Base-by-base conservation (phyloP, 352 stramenopile species). In the Pythium brachiatum region DNA sequence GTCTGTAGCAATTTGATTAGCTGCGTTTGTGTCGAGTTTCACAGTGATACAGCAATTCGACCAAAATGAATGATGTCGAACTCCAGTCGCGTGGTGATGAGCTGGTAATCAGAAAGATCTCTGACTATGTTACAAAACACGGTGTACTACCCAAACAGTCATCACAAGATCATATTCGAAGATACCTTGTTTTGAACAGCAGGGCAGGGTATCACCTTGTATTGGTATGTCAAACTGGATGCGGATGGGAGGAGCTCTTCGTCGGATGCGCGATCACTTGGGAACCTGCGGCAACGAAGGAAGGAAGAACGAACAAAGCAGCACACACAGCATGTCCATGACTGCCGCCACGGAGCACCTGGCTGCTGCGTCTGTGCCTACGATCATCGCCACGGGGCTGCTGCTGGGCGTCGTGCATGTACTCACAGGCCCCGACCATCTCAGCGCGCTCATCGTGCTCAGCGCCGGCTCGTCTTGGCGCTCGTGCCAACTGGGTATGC, bases 361-460 rank as follows among this genome's bases (percentile, higher is more conserved):
- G 44, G 58, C 53, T 38, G 58, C 55, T 21, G 63, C 63, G 23
- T 75, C 68, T 25, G 13, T 75, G 31, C 51, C 70, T 43, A 73
- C 67, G 21, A 61, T 86, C 61, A 81, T 86, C 64, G 66, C 16
- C 72, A 83, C 78, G 50, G 78, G 78, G 0, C 63, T 87, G 26
- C 59, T 83, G 29, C 60, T 87, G 3, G 78, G 78, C 50, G 60
- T 87, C 51, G 62, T 87, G 25, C 78, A 87, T 54, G 78, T 87
- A 59, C 59, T 87, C 64, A 87, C 78, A 31, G 78, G 78, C 0
- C 90, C 90, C 0, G 89, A 97, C 73, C 90, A 97, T 70, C 74
- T 97, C 1, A 90, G 80, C n/a, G 89, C 89, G 29, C 68, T 97
- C 13, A 85, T 86, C 27, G 93, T 89, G 57, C 77, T 96, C n/a